Evolutionary conservation across 2,329 filamentous ascomycete species (phyloP), one percentile per base, ranked within the genome.

Genomic region (Calonectria pseudoturangicola): DNA sequence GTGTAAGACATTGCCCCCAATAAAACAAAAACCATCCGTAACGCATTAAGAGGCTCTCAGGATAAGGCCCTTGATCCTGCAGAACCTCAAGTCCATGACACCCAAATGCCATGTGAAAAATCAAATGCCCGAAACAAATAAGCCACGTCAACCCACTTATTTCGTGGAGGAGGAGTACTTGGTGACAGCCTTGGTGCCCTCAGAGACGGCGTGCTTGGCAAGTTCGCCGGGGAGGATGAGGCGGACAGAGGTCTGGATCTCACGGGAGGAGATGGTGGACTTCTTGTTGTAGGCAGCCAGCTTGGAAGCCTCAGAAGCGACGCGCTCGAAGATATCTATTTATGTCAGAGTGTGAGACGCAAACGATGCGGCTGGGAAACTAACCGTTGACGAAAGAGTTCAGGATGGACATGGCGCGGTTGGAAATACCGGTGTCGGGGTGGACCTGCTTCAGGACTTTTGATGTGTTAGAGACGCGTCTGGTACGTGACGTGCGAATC

Each of bases 261-360:
- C 97, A 84, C 97, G 94, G 80, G 97, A 98, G 68, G 96, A 98
- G 89, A 99, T 99, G 86, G 97, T 99, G 65, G 96, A 98, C 92
- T 99, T 99, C 94, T 98, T 99, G 94, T 99, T 99, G 92, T 99
- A 99, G 77, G 97, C 97, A 81, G 97, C 97, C 75, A 99, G 93
- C 93, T 99, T 99, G 86, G 95, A 98, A 66, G 97, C 97, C 89
- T 99, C 97, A 73, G 97, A 98, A 78, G 97, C 97, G 81, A 99
- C 96, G 82, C 97, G 96, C 93, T 99, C 97, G 87, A 99, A 99
- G 86, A 99, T 99, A 84, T 99, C 95, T 97, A 16, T 4, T 0
- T 1, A n/a, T 36, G 56, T 77, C 33, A 77, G 75, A 45, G 6
- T 15, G 4, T 4, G 1, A 3, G 0, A 9, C 18, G 3, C 10